Conservation (phyloP, 345 rosid genomes). For the Abelmoschus esculentus region DNA sequence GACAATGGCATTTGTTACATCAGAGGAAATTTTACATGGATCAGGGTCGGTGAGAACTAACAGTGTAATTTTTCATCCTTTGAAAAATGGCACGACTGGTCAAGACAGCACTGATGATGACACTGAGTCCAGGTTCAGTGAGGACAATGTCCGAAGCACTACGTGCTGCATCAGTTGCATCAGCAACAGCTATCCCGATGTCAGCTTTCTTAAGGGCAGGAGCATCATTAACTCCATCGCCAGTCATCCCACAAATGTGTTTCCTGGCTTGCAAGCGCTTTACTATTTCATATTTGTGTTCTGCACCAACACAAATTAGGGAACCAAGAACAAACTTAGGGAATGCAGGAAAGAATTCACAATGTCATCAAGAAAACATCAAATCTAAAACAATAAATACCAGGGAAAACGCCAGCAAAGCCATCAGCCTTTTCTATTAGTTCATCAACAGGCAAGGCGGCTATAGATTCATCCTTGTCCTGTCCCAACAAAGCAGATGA, state of each 20-base stretch:
- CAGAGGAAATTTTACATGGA: neutral
- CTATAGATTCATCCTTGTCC: slow-evolving; percentile 89
- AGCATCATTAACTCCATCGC: slow-evolving; percentile 99
- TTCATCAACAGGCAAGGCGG: slow-evolving; percentile 85
- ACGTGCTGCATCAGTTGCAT: slow-evolving; percentile 99
- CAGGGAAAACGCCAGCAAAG: slow-evolving; percentile 98
- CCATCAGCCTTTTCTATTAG: slow-evolving; percentile 98
- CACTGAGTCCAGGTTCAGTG: slow-evolving; percentile 97
- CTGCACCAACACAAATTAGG: slow-evolving; percentile 31
- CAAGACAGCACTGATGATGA: slow-evolving; percentile 94
- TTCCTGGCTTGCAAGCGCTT: slow-evolving; percentile 92
- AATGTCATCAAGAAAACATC: neutral
- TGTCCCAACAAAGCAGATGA: slow-evolving; percentile 94
- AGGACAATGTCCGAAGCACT: slow-evolving; percentile 97
- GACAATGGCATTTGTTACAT: neutral
- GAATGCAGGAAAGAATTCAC: neutral
- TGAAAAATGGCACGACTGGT: slow-evolving; percentile 97
- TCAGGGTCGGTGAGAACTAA: slow-evolving; percentile 26
- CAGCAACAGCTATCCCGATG: slow-evolving; percentile 98
- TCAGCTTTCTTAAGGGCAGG: slow-evolving; percentile 99
- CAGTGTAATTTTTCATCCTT: slow-evolving; percentile 95
- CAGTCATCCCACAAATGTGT: slow-evolving; percentile 98
- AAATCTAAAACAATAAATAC: slow-evolving; percentile 27
- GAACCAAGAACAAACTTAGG: neutral
- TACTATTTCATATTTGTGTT: slow-evolving; percentile 97